A percentile compares a stretch with the other conserved stretches of the same genome.
Conservation (phyloP, 805 yeast species). For the Yarrowia sp. region DNA sequence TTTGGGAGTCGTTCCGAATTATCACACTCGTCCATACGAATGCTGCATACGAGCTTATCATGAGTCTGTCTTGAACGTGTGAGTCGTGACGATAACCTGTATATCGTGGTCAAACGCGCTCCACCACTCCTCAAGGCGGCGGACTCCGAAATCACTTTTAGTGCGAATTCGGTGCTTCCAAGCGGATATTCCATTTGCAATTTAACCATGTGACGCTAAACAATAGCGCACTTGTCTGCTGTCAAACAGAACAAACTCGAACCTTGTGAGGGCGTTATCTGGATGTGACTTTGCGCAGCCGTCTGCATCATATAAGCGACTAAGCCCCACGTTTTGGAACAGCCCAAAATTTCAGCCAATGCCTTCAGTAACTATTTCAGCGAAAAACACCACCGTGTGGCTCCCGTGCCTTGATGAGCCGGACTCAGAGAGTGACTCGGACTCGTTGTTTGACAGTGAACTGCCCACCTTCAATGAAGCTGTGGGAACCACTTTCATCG, state of each 20-base stretch:
- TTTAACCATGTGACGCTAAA: background rate
- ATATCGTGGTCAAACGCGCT: no score
- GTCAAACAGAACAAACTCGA: no score
- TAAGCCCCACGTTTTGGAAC: constrained; percentile 3
- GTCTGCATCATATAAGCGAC: constrained; percentile 21
- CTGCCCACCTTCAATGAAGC: constrained; percentile 4
- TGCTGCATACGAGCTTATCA: no score
- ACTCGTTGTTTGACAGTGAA: constrained; percentile 6
- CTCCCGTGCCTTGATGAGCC: background rate
- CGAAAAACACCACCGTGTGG: background rate
- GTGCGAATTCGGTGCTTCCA: no score
- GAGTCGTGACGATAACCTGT: no score
- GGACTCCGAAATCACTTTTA: no score
- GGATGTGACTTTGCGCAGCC: background rate
- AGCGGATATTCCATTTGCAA: no score
- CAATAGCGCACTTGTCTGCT: no score
- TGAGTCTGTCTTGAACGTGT: no score
- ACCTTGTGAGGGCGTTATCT: background rate
- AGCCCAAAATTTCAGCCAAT: background rate
- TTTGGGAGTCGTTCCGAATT: no score
- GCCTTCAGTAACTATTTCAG: constrained; percentile 9
- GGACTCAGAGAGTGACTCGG: background rate
- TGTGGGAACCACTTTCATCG: background rate
- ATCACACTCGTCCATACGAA: no score
- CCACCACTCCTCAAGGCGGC: no score